A percentile compares a stretch with the other conserved stretches of the same genome.
phyloP scores from a whole-genome alignment of 1,139 yeast genomes.

The Fermentozyma sake region DNA sequence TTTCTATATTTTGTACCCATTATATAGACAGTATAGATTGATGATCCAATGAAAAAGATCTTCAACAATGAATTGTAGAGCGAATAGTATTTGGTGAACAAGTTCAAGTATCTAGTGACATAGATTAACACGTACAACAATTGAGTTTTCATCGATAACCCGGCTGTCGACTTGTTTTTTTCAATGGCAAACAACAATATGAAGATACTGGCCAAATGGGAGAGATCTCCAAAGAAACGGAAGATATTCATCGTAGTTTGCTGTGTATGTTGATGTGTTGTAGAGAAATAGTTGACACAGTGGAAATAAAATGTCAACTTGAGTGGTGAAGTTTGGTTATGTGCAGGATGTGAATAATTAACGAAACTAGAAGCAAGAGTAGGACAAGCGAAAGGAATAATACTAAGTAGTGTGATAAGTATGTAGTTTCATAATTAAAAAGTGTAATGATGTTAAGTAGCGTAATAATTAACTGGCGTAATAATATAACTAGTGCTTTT shows the following conservation, averaged over 20 bases:
- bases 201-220: constrained; percentile 78
- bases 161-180: constrained; percentile 63
- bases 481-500: too few relatives aligned
- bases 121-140: constrained; percentile 73
- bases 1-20: constrained; percentile 60
- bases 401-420: too few relatives aligned
- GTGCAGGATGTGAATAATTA: too few relatives aligned
- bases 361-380: too few relatives aligned
- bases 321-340: background rate
- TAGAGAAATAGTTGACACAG: constrained; percentile 2
- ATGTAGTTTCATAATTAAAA: too few relatives aligned
- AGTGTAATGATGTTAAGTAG: too few relatives aligned
- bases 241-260: constrained; percentile 44
- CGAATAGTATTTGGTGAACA: constrained; percentile 56
- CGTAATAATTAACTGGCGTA: too few relatives aligned
- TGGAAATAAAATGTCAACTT: too few relatives aligned
- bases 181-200: constrained; percentile 71
- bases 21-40: constrained; percentile 69
- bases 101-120: constrained; percentile 73
- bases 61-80: constrained; percentile 80
- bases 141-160: constrained; percentile 88
- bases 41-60: constrained; percentile 69
- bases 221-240: constrained; percentile 66
- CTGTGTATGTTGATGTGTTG: constrained; percentile 1
- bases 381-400: too few relatives aligned